phyloP scores from a whole-genome alignment of 768 basidiomycete species.

The Austroboletus festivus region DNA sequence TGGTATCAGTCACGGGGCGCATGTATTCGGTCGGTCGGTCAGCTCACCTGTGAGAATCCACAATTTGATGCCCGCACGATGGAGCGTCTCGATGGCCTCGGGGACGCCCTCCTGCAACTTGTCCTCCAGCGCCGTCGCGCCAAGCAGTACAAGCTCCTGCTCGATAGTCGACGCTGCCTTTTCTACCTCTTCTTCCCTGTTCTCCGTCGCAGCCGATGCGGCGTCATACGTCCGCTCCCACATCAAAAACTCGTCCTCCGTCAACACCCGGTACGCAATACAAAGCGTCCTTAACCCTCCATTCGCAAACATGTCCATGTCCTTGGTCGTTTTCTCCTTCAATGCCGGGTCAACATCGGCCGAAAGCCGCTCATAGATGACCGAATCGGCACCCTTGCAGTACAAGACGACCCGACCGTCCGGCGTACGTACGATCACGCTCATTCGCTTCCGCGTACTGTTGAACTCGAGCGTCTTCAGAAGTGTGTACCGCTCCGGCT shows the following conservation, averaged over 20 bases:
- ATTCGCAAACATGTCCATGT: conserved; percentile 94
- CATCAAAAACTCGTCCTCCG: conserved; percentile 77
- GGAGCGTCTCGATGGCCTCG: conserved; percentile 89
- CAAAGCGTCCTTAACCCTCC: conserved; percentile 88
- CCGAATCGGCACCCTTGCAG: conserved; percentile 96
- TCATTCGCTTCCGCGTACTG: conserved; percentile 94
- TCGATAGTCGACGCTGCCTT: conserved; percentile 83
- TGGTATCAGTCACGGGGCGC: background rate
- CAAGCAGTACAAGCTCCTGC: conserved; percentile 77
- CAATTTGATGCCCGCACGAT: conserved; percentile 92
- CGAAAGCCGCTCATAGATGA: conserved; percentile 86
- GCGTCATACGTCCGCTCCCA: conserved; percentile 83
- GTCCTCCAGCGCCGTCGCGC: conserved; percentile 95
- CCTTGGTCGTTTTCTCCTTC: conserved; percentile 75
- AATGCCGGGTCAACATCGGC: conserved; percentile 67
- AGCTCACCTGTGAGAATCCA: conserved; percentile 90
- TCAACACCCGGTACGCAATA: conserved; percentile 75
- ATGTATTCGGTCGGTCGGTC: conserved; percentile 1
- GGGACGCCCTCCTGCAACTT: conserved; percentile 97
- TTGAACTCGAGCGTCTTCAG: conserved; percentile 91
- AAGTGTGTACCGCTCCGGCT: conserved; percentile 74
- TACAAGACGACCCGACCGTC: conserved; percentile 82
- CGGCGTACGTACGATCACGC: conserved; percentile 81
- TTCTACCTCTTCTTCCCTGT: conserved; percentile 90
- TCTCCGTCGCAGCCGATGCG: conserved; percentile 70